Percentiles rank a stretch among this genome's conserved stretches.
Evolutionary conservation across 371 early-diverging fungal genomes (phyloP).

Genomic region (Mortierella sp.): DNA sequence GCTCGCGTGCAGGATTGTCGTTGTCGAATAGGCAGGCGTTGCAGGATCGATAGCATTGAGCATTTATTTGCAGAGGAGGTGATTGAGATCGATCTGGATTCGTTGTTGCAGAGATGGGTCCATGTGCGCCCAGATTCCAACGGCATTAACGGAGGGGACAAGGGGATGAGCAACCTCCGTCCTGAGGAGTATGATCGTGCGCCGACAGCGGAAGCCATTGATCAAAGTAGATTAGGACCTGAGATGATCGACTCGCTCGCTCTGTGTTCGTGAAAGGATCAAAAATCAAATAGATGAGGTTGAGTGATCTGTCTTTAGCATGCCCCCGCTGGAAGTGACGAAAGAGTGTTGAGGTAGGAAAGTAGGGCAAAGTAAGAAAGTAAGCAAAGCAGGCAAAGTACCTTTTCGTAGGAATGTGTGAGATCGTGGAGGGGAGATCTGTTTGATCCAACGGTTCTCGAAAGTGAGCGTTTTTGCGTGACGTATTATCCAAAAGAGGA

Average conservation of each 20-base stretch:
- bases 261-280: too few relatives aligned
- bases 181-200: conserved; percentile 32
- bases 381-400: too few relatives aligned
- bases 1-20: not conserved
- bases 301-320: too few relatives aligned
- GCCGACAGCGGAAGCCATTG: conserved; percentile 36
- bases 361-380: too few relatives aligned
- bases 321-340: too few relatives aligned
- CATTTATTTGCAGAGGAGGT: not conserved
- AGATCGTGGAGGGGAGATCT: not conserved
- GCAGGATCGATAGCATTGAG: not conserved
- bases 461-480: too few relatives aligned
- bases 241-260: not conserved
- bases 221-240: not conserved
- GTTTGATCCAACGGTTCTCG: not conserved
- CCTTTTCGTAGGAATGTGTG: not conserved
- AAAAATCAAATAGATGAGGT: too few relatives aligned
- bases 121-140: not conserved
- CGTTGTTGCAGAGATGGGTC: not conserved
- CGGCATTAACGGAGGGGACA: not conserved
- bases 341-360: too few relatives aligned
- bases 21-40: conserved; percentile 7
- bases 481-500: too few relatives aligned
- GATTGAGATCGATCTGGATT: not conserved
- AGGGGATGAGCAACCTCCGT: conserved; percentile 1